Conservation (phyloP, 2,329 filamentous ascomycete species). For the Passalora sequoiae region DNA sequence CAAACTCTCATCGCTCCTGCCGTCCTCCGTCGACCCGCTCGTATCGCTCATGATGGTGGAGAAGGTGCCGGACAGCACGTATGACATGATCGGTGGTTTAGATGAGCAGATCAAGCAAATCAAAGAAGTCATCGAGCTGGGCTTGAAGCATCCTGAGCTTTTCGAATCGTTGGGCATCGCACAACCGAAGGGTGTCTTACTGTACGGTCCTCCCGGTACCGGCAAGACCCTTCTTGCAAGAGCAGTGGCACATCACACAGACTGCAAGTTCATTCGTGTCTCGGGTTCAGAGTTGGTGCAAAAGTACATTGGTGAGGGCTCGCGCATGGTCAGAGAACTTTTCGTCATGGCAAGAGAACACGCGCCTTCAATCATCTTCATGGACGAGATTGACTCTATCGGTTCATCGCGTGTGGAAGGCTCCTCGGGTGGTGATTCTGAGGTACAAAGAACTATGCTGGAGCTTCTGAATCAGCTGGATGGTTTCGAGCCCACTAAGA, state of each 20-base stretch:
- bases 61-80: conserved; percentile 98
- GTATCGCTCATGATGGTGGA: conserved; percentile 99
- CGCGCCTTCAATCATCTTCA: conserved; percentile 98
- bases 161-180: conserved; percentile 99
- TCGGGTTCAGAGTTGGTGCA: conserved; percentile 95
- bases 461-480: conserved; percentile 97
- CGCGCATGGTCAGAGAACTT: conserved; percentile 95
- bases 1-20: conserved; percentile 97
- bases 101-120: conserved; percentile 99
- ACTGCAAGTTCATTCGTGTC: conserved; percentile 98
- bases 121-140: conserved; percentile 98
- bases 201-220: conserved; percentile 94
- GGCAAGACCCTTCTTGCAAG: conserved; percentile 93
- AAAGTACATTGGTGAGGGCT: conserved; percentile 98
- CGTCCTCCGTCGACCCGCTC: conserved; percentile 94
- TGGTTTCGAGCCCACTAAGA: conserved; percentile 89
- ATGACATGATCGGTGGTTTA: conserved; percentile 99
- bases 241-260: conserved; percentile 95
- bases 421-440: conserved; percentile 89
- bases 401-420: conserved; percentile 95
- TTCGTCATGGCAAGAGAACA: conserved; percentile 99
- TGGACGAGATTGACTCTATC: conserved; percentile 99
- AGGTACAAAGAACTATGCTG: conserved; percentile 98
- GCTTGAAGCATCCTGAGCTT: conserved; percentile 94
- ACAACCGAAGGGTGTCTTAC: conserved; percentile 92